Conservation (phyloP, 306 rosid species). For the Prinsepia uniflora region DNA sequence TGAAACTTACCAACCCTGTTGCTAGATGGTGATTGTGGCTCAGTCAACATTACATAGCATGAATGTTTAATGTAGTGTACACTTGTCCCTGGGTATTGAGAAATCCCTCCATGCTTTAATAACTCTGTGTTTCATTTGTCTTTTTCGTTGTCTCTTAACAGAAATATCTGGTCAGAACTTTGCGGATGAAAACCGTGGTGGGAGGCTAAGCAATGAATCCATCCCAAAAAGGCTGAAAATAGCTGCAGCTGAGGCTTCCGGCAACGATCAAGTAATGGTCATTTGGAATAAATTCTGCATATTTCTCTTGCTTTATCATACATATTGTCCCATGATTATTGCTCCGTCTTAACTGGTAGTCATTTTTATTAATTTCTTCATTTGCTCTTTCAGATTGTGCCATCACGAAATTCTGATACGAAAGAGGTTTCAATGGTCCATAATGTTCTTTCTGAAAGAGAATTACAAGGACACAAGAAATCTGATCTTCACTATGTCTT, state of each 20-base stretch:
- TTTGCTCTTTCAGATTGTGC: conserved; percentile 40
- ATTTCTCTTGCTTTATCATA: neutral
- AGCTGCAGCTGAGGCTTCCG: conserved; percentile 33
- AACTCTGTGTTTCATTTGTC: neutral
- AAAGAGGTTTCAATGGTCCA: conserved; percentile 29
- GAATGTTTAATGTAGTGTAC: neutral
- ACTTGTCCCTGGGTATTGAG: neutral
- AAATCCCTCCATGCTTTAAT: conserved; percentile 4
- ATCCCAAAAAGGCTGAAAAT: conserved; percentile 51
- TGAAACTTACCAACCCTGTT: neutral
- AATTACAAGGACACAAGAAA: conserved; percentile 14
- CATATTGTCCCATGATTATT: conserved; percentile 7
- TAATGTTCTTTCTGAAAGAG: conserved; percentile 27
- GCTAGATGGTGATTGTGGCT: conserved; percentile 1
- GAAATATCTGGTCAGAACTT: conserved; percentile 85
- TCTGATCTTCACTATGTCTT: conserved; percentile 28
- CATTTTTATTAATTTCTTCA: conserved; percentile 4
- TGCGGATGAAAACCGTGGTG: conserved; percentile 41
- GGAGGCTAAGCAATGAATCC: conserved; percentile 40
- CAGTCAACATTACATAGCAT: neutral
- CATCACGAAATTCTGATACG: conserved; percentile 30
- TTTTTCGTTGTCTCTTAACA: conserved; percentile 26
- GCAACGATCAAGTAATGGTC: conserved; percentile 46
- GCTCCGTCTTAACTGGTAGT: conserved; percentile 4
- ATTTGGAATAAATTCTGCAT: conserved; percentile 8